These are phyloP conservation scores for Arthrobotrys iridis DNA, from an alignment of 2,329 filamentous ascomycete genomes.

Conservation along the genomic window DNA sequence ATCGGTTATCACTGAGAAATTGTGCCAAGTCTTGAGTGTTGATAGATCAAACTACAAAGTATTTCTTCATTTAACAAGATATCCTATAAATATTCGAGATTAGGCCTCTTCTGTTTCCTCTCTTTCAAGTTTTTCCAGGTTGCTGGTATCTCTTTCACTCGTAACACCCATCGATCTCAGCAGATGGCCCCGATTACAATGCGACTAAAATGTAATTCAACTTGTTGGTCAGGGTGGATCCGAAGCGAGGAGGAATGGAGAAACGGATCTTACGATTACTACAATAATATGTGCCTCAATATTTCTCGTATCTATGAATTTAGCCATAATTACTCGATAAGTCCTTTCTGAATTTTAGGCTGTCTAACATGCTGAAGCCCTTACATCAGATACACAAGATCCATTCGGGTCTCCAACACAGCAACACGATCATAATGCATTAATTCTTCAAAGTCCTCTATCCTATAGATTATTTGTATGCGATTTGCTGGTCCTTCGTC, in stretches of 20 bases:
- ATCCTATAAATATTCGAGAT: slow-evolving; percentile 15
- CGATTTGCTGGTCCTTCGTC: no score
- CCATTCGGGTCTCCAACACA: no score
- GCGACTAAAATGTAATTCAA: background rate
- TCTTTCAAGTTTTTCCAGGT: background rate
- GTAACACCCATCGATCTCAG: slow-evolving; percentile 7
- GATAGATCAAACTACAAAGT: background rate
- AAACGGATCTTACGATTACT: background rate
- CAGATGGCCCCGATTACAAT: background rate
- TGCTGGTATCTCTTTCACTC: background rate
- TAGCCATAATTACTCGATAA: no score
- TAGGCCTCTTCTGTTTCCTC: slow-evolving; percentile 3
- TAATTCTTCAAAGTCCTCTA: no score
- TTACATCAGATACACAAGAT: no score
- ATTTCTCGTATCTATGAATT: no score
- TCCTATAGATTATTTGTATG: no score
- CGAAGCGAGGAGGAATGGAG: background rate
- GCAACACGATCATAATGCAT: no score
- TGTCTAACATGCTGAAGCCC: no score
- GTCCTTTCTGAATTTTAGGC: no score
- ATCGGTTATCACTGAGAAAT: background rate
- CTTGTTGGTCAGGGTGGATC: background rate
- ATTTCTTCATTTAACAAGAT: slow-evolving; percentile 1
- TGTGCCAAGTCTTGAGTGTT: slow-evolving; percentile 1
- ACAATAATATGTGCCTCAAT: no score